These are phyloP conservation scores for Excoecaria agallocha DNA, from an alignment of 345 rosid species.

Conservation along the genomic window DNA sequence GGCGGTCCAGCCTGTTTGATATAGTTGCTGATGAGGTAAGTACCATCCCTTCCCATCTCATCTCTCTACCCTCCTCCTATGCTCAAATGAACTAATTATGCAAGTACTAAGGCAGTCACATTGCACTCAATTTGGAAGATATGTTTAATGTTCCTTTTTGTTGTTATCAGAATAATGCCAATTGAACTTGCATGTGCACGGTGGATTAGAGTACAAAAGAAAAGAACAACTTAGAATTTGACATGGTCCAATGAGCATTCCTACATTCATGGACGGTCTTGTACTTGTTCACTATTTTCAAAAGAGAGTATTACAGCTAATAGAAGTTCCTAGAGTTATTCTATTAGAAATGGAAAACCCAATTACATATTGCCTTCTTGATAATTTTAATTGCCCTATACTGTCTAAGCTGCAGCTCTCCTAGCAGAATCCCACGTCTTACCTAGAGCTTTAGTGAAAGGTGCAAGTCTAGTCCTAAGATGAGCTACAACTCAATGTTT, in stretches of 20 bases:
- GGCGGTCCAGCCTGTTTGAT: constrained; percentile 37
- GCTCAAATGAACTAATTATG: neutral
- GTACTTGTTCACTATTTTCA: neutral
- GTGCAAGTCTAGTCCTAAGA: neutral
- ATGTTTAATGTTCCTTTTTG: too few species aligned
- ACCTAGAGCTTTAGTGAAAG: neutral
- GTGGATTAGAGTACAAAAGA: neutral
- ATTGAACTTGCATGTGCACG: neutral
- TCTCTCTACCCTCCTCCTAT: neutral
- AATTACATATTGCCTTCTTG: too few species aligned
- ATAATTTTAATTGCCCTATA: too few species aligned
- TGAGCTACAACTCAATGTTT: neutral
- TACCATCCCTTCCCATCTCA: neutral
- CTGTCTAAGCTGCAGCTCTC: neutral
- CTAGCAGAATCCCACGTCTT: neutral
- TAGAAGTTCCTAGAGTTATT: neutral
- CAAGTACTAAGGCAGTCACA: neutral
- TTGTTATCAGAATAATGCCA: neutral
- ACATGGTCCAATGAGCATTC: neutral
- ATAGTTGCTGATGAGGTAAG: constrained; percentile 37
- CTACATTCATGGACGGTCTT: neutral
- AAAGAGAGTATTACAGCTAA: neutral
- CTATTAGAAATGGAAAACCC: neutral
- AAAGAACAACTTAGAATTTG: neutral
- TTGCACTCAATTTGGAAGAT: neutral